These are phyloP conservation scores for Zygosaccharomyces lentus DNA, from an alignment of 805 yeast species.

Conservation along the genomic window DNA sequence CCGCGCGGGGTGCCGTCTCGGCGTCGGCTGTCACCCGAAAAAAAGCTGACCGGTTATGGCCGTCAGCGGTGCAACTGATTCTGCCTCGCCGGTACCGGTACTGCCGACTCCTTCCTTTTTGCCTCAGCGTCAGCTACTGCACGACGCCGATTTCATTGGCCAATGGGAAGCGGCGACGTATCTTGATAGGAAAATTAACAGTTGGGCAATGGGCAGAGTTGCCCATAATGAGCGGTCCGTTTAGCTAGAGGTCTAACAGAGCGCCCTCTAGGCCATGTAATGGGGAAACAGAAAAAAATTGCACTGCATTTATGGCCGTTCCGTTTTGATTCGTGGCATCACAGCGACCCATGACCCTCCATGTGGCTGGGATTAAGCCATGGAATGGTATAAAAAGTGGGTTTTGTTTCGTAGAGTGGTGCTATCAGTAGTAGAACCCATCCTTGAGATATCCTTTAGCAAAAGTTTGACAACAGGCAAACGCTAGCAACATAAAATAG, in stretches of 20 bases:
- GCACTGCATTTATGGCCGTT: not conserved
- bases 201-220: not conserved
- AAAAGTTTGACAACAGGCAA: not conserved
- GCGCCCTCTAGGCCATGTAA: not conserved
- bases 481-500: not conserved
- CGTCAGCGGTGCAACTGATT: not conserved
- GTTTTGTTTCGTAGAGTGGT: not conserved
- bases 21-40: too few species aligned
- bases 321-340: not conserved
- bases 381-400: slow-evolving; percentile 1
- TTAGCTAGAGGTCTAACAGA: not conserved
- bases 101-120: not conserved
- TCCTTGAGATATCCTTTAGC: not conserved
- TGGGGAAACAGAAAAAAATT: not conserved
- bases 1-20: too few species aligned
- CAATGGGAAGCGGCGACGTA: not conserved
- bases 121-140: not conserved
- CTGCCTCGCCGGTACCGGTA: slow-evolving; percentile 2
- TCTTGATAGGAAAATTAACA: slow-evolving; percentile 1
- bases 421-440: not conserved
- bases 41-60: not conserved
- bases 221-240: not conserved
- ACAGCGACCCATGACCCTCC: not conserved
- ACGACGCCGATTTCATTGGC: not conserved
- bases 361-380: not conserved